Conservation (phyloP, 2,329 filamentous ascomycete species). For the Clonostachys sp. region DNA sequence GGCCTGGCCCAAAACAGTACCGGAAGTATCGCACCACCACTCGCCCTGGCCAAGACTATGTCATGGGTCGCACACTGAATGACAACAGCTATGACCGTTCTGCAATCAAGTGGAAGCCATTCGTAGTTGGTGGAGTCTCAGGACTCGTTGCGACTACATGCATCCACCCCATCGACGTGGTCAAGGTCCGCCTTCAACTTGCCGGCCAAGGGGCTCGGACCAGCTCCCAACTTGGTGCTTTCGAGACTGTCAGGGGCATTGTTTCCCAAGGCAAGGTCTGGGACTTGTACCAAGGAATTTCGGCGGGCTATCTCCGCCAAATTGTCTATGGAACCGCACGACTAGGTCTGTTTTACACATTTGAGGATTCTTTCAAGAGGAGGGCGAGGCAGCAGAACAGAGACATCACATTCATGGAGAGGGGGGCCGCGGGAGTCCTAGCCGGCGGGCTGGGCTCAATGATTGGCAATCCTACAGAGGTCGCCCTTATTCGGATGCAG, state of each 20-base stretch:
- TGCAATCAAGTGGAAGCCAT: slow-evolving; percentile 43
- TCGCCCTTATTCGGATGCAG: slow-evolving; percentile 97
- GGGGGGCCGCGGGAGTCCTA: slow-evolving; percentile 76
- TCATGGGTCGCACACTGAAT: too few species aligned
- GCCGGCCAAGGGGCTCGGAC: slow-evolving; percentile 82
- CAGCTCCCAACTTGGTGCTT: slow-evolving; percentile 76
- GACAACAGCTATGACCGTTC: too few species aligned
- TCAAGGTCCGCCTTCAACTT: slow-evolving; percentile 95
- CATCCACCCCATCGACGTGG: slow-evolving; percentile 97
- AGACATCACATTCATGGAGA: slow-evolving; percentile 77
- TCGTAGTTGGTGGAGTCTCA: slow-evolving; percentile 85
- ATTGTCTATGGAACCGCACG: slow-evolving; percentile 97
- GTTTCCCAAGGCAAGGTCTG: slow-evolving; percentile 77
- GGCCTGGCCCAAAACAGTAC: too few species aligned
- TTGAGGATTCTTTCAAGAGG: slow-evolving; percentile 68
- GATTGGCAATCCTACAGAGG: slow-evolving; percentile 91
- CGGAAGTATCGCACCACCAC: too few species aligned
- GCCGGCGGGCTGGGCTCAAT: slow-evolving; percentile 91
- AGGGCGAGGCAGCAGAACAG: slow-evolving; percentile 69
- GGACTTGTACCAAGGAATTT: slow-evolving; percentile 92
- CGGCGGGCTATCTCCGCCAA: slow-evolving; percentile 86
- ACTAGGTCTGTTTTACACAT: slow-evolving; percentile 93
- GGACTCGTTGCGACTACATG: slow-evolving; percentile 92
- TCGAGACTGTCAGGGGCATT: slow-evolving; percentile 81
- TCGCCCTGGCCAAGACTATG: too few species aligned